Percentiles rank a stretch among this genome's conserved stretches.
Evolutionary conservation across 352 stramenopile genomes (phyloP).

Genomic region (Pythium aristosporum): DNA sequence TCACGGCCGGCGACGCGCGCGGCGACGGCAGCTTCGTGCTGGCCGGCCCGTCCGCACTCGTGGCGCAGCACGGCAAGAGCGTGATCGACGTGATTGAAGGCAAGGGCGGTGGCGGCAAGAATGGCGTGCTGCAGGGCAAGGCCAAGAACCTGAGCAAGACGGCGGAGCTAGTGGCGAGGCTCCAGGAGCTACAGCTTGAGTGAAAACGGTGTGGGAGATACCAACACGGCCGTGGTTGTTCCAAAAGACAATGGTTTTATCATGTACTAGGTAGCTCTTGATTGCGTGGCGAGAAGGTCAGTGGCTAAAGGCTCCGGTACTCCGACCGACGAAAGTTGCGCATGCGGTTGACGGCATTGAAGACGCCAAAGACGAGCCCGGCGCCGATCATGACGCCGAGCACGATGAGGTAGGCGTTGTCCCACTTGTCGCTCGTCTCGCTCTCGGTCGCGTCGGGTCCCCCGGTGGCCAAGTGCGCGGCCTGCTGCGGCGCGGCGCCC

Average conservation of each 20-base stretch:
- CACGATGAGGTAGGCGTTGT: constrained; percentile 39
- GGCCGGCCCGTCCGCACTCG: constrained; percentile 52
- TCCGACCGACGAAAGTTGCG: constrained; percentile 39
- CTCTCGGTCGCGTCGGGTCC: constrained; percentile 15
- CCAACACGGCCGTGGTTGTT: constrained; percentile 6
- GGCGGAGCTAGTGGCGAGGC: constrained; percentile 38
- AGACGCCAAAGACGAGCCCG: constrained; percentile 47
- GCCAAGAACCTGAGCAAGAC: constrained; percentile 58
- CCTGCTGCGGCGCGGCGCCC: constrained; percentile 20
- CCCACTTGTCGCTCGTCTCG: constrained; percentile 22
- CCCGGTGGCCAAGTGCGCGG: constrained; percentile 21
- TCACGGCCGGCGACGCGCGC: constrained; percentile 47
- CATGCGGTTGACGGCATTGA: constrained; percentile 53
- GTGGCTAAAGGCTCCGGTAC: constrained; percentile 41
- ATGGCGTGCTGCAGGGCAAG: constrained; percentile 78
- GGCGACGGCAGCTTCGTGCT: constrained; percentile 73
- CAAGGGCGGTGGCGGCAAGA: constrained; percentile 76
- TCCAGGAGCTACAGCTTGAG: constrained; percentile 43
- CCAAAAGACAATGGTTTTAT: background rate
- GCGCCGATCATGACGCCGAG: constrained; percentile 45
- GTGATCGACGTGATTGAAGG: constrained; percentile 62
- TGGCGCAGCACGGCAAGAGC: constrained; percentile 50
- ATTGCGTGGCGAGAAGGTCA: background rate
- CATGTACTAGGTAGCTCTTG: background rate
- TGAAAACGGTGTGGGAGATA: background rate